Conservation (phyloP, 306 rosid species). For the Pyrus pyrifolia region DNA sequence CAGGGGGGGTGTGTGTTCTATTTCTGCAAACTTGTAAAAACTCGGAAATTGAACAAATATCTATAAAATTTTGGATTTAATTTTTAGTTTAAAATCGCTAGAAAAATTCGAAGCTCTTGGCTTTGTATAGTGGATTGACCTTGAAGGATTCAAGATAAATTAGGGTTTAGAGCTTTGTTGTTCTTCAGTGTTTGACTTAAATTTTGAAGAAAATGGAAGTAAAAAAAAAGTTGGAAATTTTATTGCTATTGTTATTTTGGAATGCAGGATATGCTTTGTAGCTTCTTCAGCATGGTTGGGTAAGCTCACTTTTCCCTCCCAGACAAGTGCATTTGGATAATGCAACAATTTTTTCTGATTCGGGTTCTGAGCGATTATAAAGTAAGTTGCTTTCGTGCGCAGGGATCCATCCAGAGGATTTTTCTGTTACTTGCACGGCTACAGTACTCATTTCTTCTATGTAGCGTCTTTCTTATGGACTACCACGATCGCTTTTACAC, state of each 20-base stretch:
- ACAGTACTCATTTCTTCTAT: slow-evolving; percentile 86
- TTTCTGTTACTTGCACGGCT: slow-evolving; percentile 84
- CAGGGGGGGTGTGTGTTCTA: neutral
- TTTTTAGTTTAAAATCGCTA: neutral
- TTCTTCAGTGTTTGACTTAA: neutral
- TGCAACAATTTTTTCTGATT: slow-evolving; percentile 16
- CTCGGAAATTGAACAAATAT: neutral
- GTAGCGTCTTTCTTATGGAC: slow-evolving; percentile 99
- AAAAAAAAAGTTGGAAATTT: neutral
- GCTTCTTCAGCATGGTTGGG: slow-evolving; percentile 98
- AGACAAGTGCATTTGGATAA: neutral
- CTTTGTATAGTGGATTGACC: neutral
- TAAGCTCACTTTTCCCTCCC: slow-evolving; percentile 21
- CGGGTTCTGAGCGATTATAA: slow-evolving; percentile 8
- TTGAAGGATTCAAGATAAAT: neutral
- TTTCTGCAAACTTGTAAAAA: neutral
- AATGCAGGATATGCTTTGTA: slow-evolving; percentile 94
- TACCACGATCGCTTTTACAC: slow-evolving; percentile 92
- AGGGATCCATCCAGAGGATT: slow-evolving; percentile 93
- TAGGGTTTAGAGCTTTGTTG: neutral
- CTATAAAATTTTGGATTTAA: neutral
- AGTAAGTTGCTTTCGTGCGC: slow-evolving; percentile 26
- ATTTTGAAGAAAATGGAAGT: neutral
- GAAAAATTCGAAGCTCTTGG: neutral
- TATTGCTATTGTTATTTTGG: slow-evolving; percentile 1